Evolutionary conservation across 768 basidiomycete species (phyloP), one percentile per base, ranked within the genome.

Genomic region (Fomitopsis pulvina): DNA sequence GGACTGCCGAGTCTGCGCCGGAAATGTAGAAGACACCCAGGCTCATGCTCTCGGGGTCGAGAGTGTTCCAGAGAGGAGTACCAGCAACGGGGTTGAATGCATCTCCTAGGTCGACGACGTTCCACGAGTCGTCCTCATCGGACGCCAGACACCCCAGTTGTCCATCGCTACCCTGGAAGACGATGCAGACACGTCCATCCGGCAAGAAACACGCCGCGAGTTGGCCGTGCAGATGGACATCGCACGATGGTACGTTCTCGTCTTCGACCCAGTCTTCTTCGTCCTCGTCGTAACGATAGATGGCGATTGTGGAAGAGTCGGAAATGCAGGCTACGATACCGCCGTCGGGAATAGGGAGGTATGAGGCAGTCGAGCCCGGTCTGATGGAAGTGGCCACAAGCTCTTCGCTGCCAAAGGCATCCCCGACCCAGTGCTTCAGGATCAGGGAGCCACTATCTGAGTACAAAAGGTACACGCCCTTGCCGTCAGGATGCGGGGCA

Each of bases 251-350:
- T 22, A 38, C 12, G 2, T 2, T 27, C 22, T 29, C 29, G 25
- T 49, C 39, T 41, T 28, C 48, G 39, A 14, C 20, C 48, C 48
- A 49, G 14, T 49, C 48, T 26, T 49, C 48, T 11, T 49, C 48
- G 6, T 41, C 48, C 4, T 49, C 39, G 30, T 49, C 48, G 27
- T 41, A 49, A 4, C 8, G 22, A 9, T 27, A 22, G 18, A 20
- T 26, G 32, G 7, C 12, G 4, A 49, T 22, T 4, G 21, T 25
- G 16, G 39, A 40, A n/a, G 38, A 4, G 20, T 12, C 4, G 3
- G 38, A 27, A 29, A 41, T 41, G 14, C 20, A 40, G 8, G 28
- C 22, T 16, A 41, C 21, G 11, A 49, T 25, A n/a, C 11, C 12
- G 21, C 14, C 41, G 38, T 4, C 9, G 14, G 40, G 37, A 24